phyloP scores from a whole-genome alignment of 345 rosid genomes.

The Populus deltoides region DNA sequence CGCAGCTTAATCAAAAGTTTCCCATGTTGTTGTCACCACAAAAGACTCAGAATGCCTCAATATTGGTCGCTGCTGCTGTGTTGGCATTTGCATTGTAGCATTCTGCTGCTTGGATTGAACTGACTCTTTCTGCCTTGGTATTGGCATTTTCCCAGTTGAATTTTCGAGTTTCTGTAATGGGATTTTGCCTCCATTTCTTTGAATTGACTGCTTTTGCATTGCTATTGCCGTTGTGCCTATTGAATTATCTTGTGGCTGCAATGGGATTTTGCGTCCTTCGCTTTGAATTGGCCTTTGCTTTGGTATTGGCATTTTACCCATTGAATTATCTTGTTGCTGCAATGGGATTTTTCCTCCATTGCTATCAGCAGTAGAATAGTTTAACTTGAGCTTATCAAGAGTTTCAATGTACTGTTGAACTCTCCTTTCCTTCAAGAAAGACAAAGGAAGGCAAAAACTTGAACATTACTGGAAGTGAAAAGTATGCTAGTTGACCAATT shows the following conservation, averaged over 20 bases:
- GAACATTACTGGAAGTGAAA: neutral
- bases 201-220: neutral
- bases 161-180: neutral
- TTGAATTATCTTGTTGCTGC: neutral
- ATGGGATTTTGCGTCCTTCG: slow-evolving; percentile 15
- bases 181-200: neutral
- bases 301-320: neutral
- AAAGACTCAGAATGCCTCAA: slow-evolving; percentile 8
- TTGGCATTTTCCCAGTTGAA: neutral
- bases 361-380: neutral
- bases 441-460: neutral
- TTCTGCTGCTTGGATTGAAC: neutral
- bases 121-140: neutral
- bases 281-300: neutral
- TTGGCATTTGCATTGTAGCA: neutral
- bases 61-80: slow-evolving; percentile 9
- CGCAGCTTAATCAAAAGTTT: slow-evolving; percentile 23
- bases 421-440: slow-evolving; percentile 22
- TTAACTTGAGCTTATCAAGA: slow-evolving; percentile 24
- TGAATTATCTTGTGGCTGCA: neutral
- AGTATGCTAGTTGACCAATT: neutral
- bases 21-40: slow-evolving; percentile 30
- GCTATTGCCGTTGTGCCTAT: neutral
- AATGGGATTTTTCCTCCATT: slow-evolving; percentile 11
- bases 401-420: slow-evolving; percentile 21